Base-by-base conservation (phyloP, 2,329 filamentous ascomycete genomes). In the Exophiala xenobiotica region DNA sequence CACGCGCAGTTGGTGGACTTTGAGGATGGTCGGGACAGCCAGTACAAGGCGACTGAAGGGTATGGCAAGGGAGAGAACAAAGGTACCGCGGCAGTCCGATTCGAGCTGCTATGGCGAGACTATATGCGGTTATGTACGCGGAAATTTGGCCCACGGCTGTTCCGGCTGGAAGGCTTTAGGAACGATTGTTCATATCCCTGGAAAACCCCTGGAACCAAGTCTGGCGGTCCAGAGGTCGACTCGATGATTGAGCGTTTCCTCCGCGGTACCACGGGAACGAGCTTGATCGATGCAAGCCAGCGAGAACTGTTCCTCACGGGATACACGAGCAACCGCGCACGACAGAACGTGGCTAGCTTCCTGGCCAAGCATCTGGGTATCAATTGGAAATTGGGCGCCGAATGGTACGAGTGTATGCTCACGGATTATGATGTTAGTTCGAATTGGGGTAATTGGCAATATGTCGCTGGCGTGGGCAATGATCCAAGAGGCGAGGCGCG, bases 361-460 rank as follows among this genome's bases (percentile, higher is more conserved):
- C 71, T 91, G 1, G 70, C 86, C 0, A 89, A 88, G 59, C 86
- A 89, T 54, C 72, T 91, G 2, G 77, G 78, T 1, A 82, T 92
- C 18, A 88, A 92, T 67, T 93, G 88, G 88, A 80, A 87, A 0
- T 77, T 88, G 11, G 88, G 88, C 0, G 88, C 87, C 0, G 88
- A 91, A 65, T 92, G 86, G 86, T 92, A 91, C 63, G 88, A 92
- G 65, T 81, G 78, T 64, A 72, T 87, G 63, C 75, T 91, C 2
- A 74, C 85, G 23, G 88, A 93, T 65, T 90, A 91, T 64, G 88
- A 92, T 60, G 78, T 87, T 0, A 82, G 79, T 11, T 86, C 78
- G 53, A 91, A 91, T 60, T 92, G 87, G 87, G 83, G 83, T 7
- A 90, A 90, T 62, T 91, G 87, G 88, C 87, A 90, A 66, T 92